These are phyloP conservation scores for Elaeagnus macrophylla DNA, from an alignment of 306 rosid genomes.

Conservation along the genomic window DNA sequence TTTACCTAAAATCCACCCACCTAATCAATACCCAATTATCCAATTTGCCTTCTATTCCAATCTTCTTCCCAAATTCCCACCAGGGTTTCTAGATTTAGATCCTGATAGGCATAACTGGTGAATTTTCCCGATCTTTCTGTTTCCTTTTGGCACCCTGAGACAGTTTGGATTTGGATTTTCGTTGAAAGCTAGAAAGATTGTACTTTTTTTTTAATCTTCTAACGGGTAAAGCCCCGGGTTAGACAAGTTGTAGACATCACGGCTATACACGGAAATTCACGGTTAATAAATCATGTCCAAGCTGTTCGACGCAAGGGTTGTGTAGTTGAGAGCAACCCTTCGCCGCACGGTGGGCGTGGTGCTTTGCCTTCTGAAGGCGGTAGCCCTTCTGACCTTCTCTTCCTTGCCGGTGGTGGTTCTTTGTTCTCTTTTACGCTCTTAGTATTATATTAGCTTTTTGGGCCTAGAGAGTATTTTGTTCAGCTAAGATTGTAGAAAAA, in stretches of 20 bases:
- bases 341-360: constrained; percentile 99
- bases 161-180: too few species aligned
- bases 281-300: constrained; percentile 63
- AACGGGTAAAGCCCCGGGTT: constrained; percentile 64
- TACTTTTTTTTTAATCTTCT: not conserved
- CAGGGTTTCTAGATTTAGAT: not conserved
- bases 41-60: too few species aligned
- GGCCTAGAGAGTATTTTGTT: not conserved
- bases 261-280: constrained; percentile 74
- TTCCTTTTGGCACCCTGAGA: too few species aligned
- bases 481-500: not conserved
- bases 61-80: not conserved
- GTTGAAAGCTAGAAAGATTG: not conserved
- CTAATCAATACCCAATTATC: too few species aligned
- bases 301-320: constrained; percentile 71
- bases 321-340: constrained; percentile 62
- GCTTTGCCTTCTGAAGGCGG: constrained; percentile 99
- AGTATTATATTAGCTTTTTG: not conserved
- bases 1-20: too few species aligned
- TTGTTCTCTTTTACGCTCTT: not conserved
- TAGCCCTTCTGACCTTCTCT: constrained; percentile 94
- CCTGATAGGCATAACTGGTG: not conserved
- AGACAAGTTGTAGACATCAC: constrained; percentile 82
- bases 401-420: constrained; percentile 90
- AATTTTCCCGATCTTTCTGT: not conserved